phyloP scores from a whole-genome alignment of 208 protist genomes.

The Trypanosoma vivax region DNA sequence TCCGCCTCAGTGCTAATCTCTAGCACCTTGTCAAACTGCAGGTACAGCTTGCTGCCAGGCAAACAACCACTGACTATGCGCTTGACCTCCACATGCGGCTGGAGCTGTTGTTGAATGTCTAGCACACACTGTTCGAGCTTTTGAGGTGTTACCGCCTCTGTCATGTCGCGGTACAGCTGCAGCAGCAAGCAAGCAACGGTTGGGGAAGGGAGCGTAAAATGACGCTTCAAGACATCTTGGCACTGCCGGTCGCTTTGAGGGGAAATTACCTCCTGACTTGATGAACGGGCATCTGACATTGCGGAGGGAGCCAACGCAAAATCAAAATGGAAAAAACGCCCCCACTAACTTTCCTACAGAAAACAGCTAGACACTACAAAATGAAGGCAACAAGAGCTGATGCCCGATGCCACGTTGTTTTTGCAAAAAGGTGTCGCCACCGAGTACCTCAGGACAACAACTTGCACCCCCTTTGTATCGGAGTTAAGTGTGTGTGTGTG shows the following conservation, averaged over 20 bases:
- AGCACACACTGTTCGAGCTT: constrained; percentile 50
- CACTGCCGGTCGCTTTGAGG: neutral
- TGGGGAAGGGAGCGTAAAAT: constrained; percentile 31
- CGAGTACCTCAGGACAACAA: no score
- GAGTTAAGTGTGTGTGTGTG: no score
- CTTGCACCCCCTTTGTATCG: no score
- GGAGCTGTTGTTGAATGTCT: constrained; percentile 52
- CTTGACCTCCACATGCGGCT: constrained; percentile 13
- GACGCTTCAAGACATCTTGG: constrained; percentile 7
- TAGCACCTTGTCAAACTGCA: constrained; percentile 65
- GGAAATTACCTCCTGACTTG: neutral
- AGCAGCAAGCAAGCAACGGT: constrained; percentile 61
- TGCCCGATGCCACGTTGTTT: no score
- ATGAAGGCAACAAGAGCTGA: no score
- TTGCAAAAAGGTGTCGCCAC: no score
- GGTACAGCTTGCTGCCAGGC: constrained; percentile 33
- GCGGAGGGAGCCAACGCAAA: no score
- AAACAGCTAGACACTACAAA: no score
- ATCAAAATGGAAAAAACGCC: no score
- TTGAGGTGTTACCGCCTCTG: constrained; percentile 38
- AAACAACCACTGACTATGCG: constrained; percentile 15
- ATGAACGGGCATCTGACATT: no score
- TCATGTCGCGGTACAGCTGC: constrained; percentile 39
- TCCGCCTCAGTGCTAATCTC: constrained; percentile 33
- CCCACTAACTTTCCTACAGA: no score